Evolutionary conservation across 2,329 filamentous ascomycete species (phyloP).

Genomic region (Coleophoma eucalyptorum): DNA sequence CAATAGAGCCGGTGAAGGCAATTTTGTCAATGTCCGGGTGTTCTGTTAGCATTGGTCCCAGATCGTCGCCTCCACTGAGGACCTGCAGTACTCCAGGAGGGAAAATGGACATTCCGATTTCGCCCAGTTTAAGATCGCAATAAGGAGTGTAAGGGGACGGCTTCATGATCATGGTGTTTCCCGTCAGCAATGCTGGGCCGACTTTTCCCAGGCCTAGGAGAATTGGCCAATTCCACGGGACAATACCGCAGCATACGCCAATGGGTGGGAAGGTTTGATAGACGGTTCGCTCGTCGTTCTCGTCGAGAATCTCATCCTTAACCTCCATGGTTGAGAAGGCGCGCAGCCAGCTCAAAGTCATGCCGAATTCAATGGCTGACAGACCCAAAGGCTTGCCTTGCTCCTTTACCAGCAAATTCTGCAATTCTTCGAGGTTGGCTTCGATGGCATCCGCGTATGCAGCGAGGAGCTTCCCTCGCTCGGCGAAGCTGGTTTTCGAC

Average conservation of each 20-base stretch:
- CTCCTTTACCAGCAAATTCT: constrained; percentile 41
- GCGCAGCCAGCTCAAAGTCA: constrained; percentile 4
- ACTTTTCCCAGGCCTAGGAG: constrained; percentile 46
- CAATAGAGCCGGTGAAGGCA: constrained; percentile 51
- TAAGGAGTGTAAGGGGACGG: constrained; percentile 54
- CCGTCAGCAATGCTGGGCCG: constrained; percentile 42
- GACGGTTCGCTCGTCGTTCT: constrained; percentile 2
- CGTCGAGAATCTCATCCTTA: constrained; percentile 3
- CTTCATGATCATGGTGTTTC: constrained; percentile 51
- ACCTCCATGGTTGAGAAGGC: constrained; percentile 3
- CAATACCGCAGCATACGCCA: constrained; percentile 48
- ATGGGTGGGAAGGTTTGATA: constrained; percentile 35
- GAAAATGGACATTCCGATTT: constrained; percentile 42
- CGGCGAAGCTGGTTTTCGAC: constrained; percentile 37
- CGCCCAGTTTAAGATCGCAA: constrained; percentile 44
- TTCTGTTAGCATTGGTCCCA: constrained; percentile 47
- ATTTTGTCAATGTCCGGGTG: constrained; percentile 52
- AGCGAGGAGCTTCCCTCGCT: constrained; percentile 36
- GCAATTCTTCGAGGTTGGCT: constrained; percentile 36
- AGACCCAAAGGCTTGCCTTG: constrained; percentile 46
- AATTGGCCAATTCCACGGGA: constrained; percentile 56
- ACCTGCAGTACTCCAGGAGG: constrained; percentile 50
- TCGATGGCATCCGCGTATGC: constrained; percentile 6
- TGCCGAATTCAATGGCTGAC: constrained; percentile 10
- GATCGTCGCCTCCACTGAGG: constrained; percentile 33